Evolutionary conservation across 1,284 basidiomycete species (phyloP), one percentile per base, ranked within the genome.

Genomic region (Pyrrhoderma noxium): DNA sequence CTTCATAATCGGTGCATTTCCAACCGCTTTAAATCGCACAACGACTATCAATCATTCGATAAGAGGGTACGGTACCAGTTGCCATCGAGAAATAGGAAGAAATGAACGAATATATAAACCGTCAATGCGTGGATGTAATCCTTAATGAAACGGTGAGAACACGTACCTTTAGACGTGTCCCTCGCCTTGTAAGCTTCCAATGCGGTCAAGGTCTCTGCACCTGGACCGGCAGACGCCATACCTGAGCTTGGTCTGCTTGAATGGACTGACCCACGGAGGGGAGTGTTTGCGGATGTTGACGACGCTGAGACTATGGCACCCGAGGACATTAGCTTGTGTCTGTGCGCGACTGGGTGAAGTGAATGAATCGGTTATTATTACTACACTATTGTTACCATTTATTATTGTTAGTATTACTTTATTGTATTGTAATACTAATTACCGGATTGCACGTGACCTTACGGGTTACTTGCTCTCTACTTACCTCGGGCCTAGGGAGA

Each of bases 1-100:
- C 71, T 89, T 95, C 93, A 98, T 96, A 61, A 98, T 94, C 0
- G 95, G 95, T 0, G 94, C 94, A 59, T 94, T 94, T 40, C 95
- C 95, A n/a, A 96, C 92, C 0, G 94, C 93, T 65, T 96, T 97
- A 81, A 98, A 99, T 37, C 93, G 84, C 8, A 99, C 93, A 52
- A 98, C 88, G 50, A 98, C 94, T 97, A 65, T 34, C 36, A 9
- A 36, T 3, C 43, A 21, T 1, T 14, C 35, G 44, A 11, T 18
- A 27, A 1, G 14, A 46, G 13, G 38, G 25, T 49, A 22, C 2
- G 16, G 19, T 36, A 16, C 23, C n/a, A n/a, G n/a, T n/a, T n/a
- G n/a, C n/a, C n/a, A n/a, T n/a, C n/a, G n/a, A n/a, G n/a, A n/a
- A n/a, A n/a, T n/a, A n/a, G n/a, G n/a, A n/a, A n/a, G n/a, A n/a